Evolutionary conservation across 345 rosid species (phyloP), one percentile per base, ranked within the genome.

Genomic region (Fremontodendron californicum): DNA sequence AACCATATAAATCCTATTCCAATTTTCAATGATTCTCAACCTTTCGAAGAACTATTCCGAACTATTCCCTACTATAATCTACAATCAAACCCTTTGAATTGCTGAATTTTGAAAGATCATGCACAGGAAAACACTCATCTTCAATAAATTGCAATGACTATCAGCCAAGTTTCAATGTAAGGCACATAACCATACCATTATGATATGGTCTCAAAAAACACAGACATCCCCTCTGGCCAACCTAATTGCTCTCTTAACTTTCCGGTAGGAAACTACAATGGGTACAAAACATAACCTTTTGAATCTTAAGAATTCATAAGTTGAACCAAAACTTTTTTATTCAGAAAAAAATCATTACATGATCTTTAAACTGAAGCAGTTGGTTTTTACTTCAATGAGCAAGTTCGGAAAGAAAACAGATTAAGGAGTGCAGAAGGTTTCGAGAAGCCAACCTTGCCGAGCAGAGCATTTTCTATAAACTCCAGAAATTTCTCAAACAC

Each of bases 381-480:
- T 0, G 5, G 2, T 29, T 6, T 48, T 75, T 43, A 42, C 43
- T 16, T 33, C 54, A 45, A 10, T 2, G 19, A 25, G 70, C 23
- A 73, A 6, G 62, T 45, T 60, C 12, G 15, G 25, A 55, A 21
- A 77, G 18, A 39, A 23, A 55, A 21, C 23, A 48, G 62, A 49
- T 21, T 49, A 42, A 74, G 39, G 9, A 76, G 39, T 15, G 35
- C 43, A 66, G 19, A 9, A n/a, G 72, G 49, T 76, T 76, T 54
- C 82, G 83, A 71, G 67, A 84, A 77, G 72, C 87, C 76, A 40
- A 91, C 98, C 97, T 89, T 86, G 80, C 84, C 92, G 74, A 87
- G 89, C 82, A 96, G 85, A 25, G 90, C 90, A 77, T 80, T 81
- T 73, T 88, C 94, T 23, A 90, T 74, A 76, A 90, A 96, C 71